Evolutionary conservation across 2,329 filamentous ascomycete genomes (phyloP), one percentile per base, ranked within the genome.

Genomic region (Huntiella omanensis): DNA sequence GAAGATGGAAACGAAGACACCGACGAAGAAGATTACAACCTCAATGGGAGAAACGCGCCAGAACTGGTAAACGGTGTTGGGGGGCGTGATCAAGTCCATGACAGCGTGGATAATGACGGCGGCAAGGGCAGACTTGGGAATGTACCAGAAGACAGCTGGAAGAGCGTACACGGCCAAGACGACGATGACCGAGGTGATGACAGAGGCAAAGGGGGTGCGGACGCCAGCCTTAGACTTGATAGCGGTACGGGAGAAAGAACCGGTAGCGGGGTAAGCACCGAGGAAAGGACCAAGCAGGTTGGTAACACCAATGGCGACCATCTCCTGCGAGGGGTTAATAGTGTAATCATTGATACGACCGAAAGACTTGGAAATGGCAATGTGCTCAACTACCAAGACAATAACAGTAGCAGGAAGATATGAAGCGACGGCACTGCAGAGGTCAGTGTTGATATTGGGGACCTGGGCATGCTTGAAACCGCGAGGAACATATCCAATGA

Each of bases 221-320:
- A 95, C 88, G 56, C 91, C 91, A 43, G 91, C 87, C 63, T 96
- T 96, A 4, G 88, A 91, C 62, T 95, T 93, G 64, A 96, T 95
- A 45, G 91, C 88, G 22, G 91, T 96, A 51, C 91, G 78, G 33
- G 84, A 93, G 68, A 96, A 96, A 2, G 91, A 96, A 1, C 91
- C 91, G 2, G 88, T 98, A 0, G 85, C 83, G 11, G 88, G 84
- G 57, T 93, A 98, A 2, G 72, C 91, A 43, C 88, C 91, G 4
- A 52, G 50, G 64, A 96, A 94, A 2, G 91, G 86, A 1, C 84
- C 87, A 5, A 96, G 69, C 34, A 96, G 68, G 58, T 96, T 96
- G 33, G 80, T 81, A 19, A 95, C 75, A 51, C 88, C 88, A 53
- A 96, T 94, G 16, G 85, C 88, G 40, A 98, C 83, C 63, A 98